Evolutionary conservation across 345 rosid genomes (phyloP), one percentile per base, ranked within the genome.

Genomic region (Ailanthus altissimus): DNA sequence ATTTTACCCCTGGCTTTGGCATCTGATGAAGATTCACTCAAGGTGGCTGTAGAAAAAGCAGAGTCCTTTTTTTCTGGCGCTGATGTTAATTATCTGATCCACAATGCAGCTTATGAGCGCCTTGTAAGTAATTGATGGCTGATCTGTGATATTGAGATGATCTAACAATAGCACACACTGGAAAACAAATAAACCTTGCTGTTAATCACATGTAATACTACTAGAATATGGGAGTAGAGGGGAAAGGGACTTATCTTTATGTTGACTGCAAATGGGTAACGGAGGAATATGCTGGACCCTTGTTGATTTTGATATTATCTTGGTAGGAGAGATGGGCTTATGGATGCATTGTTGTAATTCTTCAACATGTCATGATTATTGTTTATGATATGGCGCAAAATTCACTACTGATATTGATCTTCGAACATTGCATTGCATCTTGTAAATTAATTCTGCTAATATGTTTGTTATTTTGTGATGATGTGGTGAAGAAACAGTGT

Each of bases 91-190:
- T 89, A 88, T 79, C 83, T 95, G 98, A 75, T 95, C 64, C 98
- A 95, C 70, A 95, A 95, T 69, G 99, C 98, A 49, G 99, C 99
- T 59, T 93, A 77, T 83, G 98, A 93, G 86, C 98, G 98, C 61
- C 99, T 96, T 0, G 98, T 95, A 78, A 89, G 93, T 86, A 60
- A 72, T 78, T 26, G 23, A 36, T 62, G 56, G 73, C 51, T 67
- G 13, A 36, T 79, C 43, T 66, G 51, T 40, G 40, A 54, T 20
- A 23, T 25, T 26, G 56, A 76, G 10, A 51, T 38, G 21, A 50
- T 75, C 7, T 62, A 63, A 20, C n/a, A 63, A 36, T 6, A 38
- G 14, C 38, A 63, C 58, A 46, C 21, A n/a, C 5, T 14, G 0
- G 45, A 10, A 36, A 51, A 64, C 49, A 36, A 7, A 5, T 50